Conservation (phyloP, 768 basidiomycete genomes). For the Mycena indigotica region DNA sequence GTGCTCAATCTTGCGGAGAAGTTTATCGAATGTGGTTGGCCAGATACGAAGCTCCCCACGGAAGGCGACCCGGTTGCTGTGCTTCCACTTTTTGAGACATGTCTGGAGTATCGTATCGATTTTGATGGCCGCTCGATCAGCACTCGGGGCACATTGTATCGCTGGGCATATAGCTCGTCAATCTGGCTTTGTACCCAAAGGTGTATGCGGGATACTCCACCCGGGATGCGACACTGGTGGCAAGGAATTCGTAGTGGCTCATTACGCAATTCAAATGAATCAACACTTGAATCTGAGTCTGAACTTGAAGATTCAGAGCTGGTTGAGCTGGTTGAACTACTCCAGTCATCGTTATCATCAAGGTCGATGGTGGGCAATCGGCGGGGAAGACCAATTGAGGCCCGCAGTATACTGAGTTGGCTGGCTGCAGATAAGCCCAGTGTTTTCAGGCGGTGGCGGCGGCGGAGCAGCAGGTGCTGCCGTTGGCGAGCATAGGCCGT, state of each 20-base stretch:
- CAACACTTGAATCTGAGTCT: not conserved
- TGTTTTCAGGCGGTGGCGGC: too few relatives aligned
- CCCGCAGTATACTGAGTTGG: too few relatives aligned
- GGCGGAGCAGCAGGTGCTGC: too few relatives aligned
- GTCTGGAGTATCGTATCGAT: not conserved
- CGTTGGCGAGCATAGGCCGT: too few relatives aligned
- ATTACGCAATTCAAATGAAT: not conserved
- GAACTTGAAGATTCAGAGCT: not conserved
- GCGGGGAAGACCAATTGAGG: too few relatives aligned
- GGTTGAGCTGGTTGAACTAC: too few relatives aligned
- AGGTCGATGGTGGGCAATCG: too few relatives aligned
- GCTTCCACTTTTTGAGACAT: not conserved
- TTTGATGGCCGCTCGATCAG: not conserved
- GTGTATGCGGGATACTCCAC: not conserved
- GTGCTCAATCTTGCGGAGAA: not conserved
- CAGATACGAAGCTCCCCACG: not conserved
- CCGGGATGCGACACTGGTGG: not conserved
- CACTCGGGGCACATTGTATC: not conserved
- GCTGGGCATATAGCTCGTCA: not conserved
- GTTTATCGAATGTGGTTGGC: not conserved
- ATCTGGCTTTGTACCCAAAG: not conserved
- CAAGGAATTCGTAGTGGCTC: not conserved
- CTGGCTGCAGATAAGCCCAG: too few relatives aligned
- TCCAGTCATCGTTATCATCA: too few relatives aligned
- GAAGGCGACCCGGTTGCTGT: too few relatives aligned